phyloP scores from a whole-genome alignment of 805 yeast species.

The Lachancea meyersii region DNA sequence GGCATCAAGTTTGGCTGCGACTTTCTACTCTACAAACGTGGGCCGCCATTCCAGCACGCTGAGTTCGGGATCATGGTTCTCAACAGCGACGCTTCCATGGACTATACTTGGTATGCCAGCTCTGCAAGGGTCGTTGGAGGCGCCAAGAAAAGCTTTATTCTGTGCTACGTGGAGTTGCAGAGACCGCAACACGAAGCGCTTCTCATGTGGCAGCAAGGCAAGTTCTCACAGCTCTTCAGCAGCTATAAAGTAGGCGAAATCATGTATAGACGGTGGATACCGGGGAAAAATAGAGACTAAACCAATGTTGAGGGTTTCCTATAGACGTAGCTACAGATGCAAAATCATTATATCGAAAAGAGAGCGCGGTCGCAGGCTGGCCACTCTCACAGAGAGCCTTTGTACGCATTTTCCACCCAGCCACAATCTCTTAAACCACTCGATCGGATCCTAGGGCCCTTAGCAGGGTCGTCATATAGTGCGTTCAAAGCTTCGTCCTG shows the following conservation, averaged over 20 bases:
- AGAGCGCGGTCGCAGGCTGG: neutral
- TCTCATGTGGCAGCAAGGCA: constrained; percentile 18
- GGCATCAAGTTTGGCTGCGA: constrained; percentile 94
- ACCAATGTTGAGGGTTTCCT: neutral
- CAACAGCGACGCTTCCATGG: constrained; percentile 26
- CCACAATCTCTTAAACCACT: constrained; percentile 71
- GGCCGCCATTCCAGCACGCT: constrained; percentile 95
- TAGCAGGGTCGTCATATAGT: constrained; percentile 40
- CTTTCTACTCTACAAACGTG: constrained; percentile 72
- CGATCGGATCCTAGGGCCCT: constrained; percentile 40
- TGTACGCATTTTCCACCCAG: constrained; percentile 71
- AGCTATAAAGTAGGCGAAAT: constrained; percentile 54
- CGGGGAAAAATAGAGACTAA: constrained; percentile 75
- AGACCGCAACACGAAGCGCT: constrained; percentile 26
- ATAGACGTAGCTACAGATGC: neutral
- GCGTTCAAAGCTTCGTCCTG: constrained; percentile 33
- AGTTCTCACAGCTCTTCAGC: constrained; percentile 30
- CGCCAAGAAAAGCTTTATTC: constrained; percentile 71
- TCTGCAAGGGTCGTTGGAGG: constrained; percentile 77
- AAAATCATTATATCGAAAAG: neutral
- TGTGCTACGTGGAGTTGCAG: constrained; percentile 61
- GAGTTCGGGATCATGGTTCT: constrained; percentile 58
- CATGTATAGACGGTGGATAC: constrained; percentile 75
- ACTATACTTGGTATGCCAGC: constrained; percentile 60
- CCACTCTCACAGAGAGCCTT: constrained; percentile 36